A percentile compares a stretch with the other conserved stretches of the same genome.
These are phyloP conservation scores for Artemisia argyi DNA, from an alignment of 129 eudicot species.

Conservation along the genomic window DNA sequence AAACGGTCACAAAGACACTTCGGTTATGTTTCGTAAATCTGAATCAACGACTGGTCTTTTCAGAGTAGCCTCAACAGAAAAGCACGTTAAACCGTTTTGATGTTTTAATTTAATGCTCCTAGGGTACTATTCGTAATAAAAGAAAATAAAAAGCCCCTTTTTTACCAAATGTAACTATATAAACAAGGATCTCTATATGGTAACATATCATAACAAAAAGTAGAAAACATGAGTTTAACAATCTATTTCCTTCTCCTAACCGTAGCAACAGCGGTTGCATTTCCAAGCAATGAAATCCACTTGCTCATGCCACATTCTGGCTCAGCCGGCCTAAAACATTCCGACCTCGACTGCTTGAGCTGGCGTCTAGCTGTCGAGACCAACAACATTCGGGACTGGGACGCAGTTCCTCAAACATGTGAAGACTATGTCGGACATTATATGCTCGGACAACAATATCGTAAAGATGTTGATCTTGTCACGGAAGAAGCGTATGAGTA, in stretches of 20 bases:
- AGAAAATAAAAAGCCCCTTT: neutral
- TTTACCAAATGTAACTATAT: neutral
- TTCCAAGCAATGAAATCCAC: constrained; percentile 26
- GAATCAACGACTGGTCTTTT: too few relatives aligned
- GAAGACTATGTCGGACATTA: constrained; percentile 41
- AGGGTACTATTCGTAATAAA: too few relatives aligned
- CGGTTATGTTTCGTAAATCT: too few relatives aligned
- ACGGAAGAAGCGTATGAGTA: constrained; percentile 28
- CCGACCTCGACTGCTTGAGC: constrained; percentile 43
- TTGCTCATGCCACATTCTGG: constrained; percentile 40
- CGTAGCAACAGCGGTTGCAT: constrained; percentile 3
- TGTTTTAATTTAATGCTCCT: too few relatives aligned
- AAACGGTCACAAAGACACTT: too few relatives aligned
- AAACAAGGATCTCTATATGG: neutral
- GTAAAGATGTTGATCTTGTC: constrained; percentile 28
- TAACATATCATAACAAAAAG: neutral
- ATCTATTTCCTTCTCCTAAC: constrained; percentile 13
- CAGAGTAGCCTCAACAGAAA: too few relatives aligned
- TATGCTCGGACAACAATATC: constrained; percentile 48
- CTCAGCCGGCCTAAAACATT: constrained; percentile 33
- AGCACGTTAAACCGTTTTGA: too few relatives aligned
- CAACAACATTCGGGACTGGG: constrained; percentile 37
- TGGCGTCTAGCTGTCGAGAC: constrained; percentile 61
- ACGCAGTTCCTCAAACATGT: constrained; percentile 34
- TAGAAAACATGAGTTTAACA: constrained; percentile 14